phyloP scores from a whole-genome alignment of 2,329 filamentous ascomycete genomes.

The Colletotrichum neosansevieriae region DNA sequence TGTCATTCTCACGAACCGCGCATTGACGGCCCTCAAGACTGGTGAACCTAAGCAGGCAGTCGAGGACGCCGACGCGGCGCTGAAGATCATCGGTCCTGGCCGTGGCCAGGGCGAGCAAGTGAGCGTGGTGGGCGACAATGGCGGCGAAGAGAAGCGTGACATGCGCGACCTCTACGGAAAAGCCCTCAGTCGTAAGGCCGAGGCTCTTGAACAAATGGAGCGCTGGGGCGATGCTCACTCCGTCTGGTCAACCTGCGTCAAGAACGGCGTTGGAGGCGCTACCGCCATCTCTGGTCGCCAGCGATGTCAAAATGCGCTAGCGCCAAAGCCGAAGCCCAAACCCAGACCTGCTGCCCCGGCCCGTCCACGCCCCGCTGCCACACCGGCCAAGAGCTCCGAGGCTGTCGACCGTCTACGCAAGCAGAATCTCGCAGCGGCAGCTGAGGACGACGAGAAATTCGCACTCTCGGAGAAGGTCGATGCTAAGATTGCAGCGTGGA shows the following conservation, averaged over 20 bases:
- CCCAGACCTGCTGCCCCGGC: conserved; percentile 53
- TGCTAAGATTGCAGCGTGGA: conserved; percentile 82
- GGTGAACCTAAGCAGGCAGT: conserved; percentile 92
- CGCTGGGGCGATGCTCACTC: conserved; percentile 86
- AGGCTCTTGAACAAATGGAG: conserved; percentile 95
- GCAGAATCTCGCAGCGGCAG: conserved; percentile 87
- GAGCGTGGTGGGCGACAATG: conserved; percentile 69
- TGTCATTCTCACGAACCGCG: conserved; percentile 90
- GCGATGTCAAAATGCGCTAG: conserved; percentile 88
- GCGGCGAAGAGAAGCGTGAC: conserved; percentile 75
- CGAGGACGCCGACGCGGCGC: conserved; percentile 82
- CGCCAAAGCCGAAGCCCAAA: conserved; percentile 70
- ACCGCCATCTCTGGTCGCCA: conserved; percentile 88
- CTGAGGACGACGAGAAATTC: conserved; percentile 92
- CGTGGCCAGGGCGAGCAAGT: conserved; percentile 87
- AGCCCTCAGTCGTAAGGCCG: conserved; percentile 92
- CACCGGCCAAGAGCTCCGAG: conserved; percentile 70
- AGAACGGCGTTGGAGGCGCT: conserved; percentile 86
- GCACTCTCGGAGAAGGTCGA: conserved; percentile 89
- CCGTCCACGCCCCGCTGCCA: conserved; percentile 56
- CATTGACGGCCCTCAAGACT: conserved; percentile 89
- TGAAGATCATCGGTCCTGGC: conserved; percentile 82
- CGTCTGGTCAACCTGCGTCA: conserved; percentile 86
- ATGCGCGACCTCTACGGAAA: conserved; percentile 97
- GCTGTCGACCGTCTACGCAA: conserved; percentile 86